Evolutionary conservation across 2,329 filamentous ascomycete species (phyloP), one percentile per base, ranked within the genome.

Genomic region (Aureobasidium namibiae): DNA sequence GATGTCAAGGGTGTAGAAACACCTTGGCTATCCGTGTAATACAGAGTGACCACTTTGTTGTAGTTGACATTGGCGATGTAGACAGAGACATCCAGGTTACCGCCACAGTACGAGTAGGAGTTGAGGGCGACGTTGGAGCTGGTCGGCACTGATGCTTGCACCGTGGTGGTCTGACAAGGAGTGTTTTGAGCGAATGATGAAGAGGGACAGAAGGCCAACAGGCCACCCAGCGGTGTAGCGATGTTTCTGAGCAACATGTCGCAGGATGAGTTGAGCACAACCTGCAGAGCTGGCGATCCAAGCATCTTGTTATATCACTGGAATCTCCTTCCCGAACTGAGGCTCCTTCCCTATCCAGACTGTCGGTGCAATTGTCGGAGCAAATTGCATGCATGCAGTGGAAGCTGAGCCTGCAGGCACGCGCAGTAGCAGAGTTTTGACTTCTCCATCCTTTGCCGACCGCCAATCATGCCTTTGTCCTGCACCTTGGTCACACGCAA

Each of bases 21-120:
- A 50, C 65, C 65, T 60, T 66, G 62, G 11, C 61, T 45, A 44
- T 70, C 66, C 16, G 67, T 69, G 61, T 67, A 70, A 61, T 67
- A 70, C 23, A 70, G 61, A 11, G 60, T 67, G 6, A 70, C 67
- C 9, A 64, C 48, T 59, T 70, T 70, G 65, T 70, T 64, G 60
- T 69, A 70, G 59, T 67, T 62, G 10, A 70, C 54, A 42, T 70
- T 69, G 38, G 61, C 64, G 58, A 69, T 66, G 59, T 67, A 69
- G 50, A 64, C 65, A 1, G 63, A 61, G 3, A 63, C 63, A 57
- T 67, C 65, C 26, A 70, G 60, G 16, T 56, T 65, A 2, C 68
- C 68, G 31, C 67, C 67, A 50, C 68, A 69, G 62, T 70, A 70
- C 21, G 62, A 65, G 58, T 67, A 70, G 26, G 61, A 64, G n/a